Evolutionary conservation across 352 stramenopile species (phyloP).

Genomic region (Pythium guiyangense): DNA sequence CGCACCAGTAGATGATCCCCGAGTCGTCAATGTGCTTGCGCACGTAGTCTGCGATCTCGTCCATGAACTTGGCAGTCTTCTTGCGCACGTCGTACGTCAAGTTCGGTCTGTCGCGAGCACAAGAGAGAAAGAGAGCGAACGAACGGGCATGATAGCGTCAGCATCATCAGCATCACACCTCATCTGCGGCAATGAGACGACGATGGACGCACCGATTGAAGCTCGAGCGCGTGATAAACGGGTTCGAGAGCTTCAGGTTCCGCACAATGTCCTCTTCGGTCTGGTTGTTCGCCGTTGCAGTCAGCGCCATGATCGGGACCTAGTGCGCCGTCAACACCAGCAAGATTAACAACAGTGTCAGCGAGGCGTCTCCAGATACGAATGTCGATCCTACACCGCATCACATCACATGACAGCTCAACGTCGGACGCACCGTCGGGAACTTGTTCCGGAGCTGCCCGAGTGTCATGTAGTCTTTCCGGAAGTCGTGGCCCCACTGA

Average conservation of each 20-base stretch:
- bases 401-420: neutral
- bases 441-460: slow-evolving; percentile 90
- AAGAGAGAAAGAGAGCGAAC: neutral
- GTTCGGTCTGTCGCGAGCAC: slow-evolving; percentile 43
- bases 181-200: too few relatives aligned
- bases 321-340: slow-evolving; percentile 11
- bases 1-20: slow-evolving; percentile 87
- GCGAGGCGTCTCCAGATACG: too few relatives aligned
- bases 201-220: slow-evolving; percentile 64
- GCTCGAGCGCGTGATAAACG: slow-evolving; percentile 78
- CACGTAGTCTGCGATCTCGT: slow-evolving; percentile 75
- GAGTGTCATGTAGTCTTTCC: slow-evolving; percentile 97
- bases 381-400: too few relatives aligned
- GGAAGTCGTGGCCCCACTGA: slow-evolving; percentile 99
- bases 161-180: too few relatives aligned
- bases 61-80: slow-evolving; percentile 78
- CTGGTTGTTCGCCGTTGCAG: slow-evolving; percentile 81
- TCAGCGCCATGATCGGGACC: slow-evolving; percentile 87
- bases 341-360: neutral
- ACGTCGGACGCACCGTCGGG: slow-evolving; percentile 60
- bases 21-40: slow-evolving; percentile 81
- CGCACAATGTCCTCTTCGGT: slow-evolving; percentile 80
- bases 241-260: slow-evolving; percentile 67
- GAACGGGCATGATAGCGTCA: neutral
- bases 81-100: slow-evolving; percentile 82